These are phyloP conservation scores for Mariannaea elegans DNA, from an alignment of 2,329 filamentous ascomycete genomes.

Conservation along the genomic window DNA sequence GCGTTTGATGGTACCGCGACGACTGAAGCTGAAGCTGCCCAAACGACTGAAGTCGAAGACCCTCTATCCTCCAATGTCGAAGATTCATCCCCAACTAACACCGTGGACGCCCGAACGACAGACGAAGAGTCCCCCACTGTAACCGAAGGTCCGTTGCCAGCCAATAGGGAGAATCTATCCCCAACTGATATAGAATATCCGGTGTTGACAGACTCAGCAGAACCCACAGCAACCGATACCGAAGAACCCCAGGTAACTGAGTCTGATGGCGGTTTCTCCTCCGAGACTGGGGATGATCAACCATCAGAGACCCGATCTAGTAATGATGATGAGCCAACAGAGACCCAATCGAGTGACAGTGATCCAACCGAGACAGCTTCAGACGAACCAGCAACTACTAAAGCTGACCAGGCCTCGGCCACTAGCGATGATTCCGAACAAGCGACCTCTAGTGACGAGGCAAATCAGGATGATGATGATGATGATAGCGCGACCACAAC, in stretches of 20 bases:
- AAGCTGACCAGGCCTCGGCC: not conserved
- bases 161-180: not conserved
- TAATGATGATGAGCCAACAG: not conserved
- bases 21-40: not conserved
- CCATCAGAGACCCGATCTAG: not conserved
- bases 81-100: not conserved
- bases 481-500: not conserved
- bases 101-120: not conserved
- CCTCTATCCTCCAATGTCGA: not conserved
- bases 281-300: not conserved
- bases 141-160: not conserved
- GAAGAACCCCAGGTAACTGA: not conserved
- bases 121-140: not conserved
- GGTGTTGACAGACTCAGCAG: not conserved
- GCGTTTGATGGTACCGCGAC: not conserved
- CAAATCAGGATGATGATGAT: not conserved
- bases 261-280: not conserved
- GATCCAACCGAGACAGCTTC: not conserved
- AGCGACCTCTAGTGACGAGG: not conserved
- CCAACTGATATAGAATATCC: slow-evolving; percentile 2
- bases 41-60: not conserved
- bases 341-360: not conserved
- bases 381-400: not conserved
- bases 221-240: slow-evolving; percentile 2
- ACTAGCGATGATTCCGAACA: not conserved